Base-by-base conservation (phyloP, 495 filamentous ascomycete species). In the Neurospora sp. region DNA sequence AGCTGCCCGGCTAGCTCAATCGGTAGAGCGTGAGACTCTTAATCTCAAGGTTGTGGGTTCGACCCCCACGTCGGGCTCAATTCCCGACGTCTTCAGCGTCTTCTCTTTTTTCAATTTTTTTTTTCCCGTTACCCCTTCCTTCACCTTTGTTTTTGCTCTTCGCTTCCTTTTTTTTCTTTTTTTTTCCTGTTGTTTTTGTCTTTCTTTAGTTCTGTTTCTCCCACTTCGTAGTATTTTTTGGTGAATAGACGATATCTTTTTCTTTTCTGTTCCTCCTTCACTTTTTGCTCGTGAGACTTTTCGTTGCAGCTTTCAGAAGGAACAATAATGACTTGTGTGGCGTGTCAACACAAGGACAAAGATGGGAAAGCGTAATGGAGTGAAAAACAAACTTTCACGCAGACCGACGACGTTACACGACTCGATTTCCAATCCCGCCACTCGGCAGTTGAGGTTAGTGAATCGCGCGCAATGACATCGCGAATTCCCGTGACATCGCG, bases 1-100 rank as follows among this genome's bases (percentile, higher is more conserved):
- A 35, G 53, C 53, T 61, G 53, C 53, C 27, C 53, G 77, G 87
- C 86, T 90, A 89, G 87, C 87, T 90, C 88, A 89, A 89, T 90
- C 87, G 87, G 88, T 88, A 89, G 88, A 89, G 88, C 88, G 88
- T 89, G 85, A 88, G 88, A 89, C 88, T 90, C 87, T 90, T 90
- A 89, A 89, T 89, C 87, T 88, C 85, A 89, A 89, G 87, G 87
- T 85, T 88, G 87, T 83, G 87, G 87, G 87, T 87, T 87, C 85
- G 82, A 87, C 84, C 84, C 85, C 44, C 44, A 48, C 44, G 44
- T 48, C 44, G 44, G 44, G 44, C 44, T 48, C 53, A 53, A 53
- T 53, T 53, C 45, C 45, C 45, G 20, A 10, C 20, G 20, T 53
- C 9, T 1, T 0, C 53, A 16, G 12, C 53, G 22, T 12, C 53